phyloP scores from a whole-genome alignment of 257 asterid genomes.

The Solanum chiquidenum region DNA sequence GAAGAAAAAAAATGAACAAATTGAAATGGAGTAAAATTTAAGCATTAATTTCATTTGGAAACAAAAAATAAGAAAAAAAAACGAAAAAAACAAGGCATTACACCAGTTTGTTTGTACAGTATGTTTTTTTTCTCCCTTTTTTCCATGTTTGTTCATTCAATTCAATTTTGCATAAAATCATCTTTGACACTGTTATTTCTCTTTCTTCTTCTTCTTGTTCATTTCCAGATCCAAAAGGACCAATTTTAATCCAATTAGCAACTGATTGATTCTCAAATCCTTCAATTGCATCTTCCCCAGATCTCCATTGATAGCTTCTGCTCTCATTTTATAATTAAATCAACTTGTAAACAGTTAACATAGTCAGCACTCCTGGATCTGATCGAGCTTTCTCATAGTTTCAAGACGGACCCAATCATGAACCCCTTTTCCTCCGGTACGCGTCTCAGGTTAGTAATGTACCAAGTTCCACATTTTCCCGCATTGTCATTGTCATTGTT shows the following conservation, averaged over 20 bases:
- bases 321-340: neutral
- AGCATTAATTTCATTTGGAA: too few species aligned
- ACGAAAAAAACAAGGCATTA: neutral
- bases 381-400: constrained; percentile 53
- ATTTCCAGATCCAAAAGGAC: neutral
- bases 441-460: constrained; percentile 53
- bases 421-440: constrained; percentile 90
- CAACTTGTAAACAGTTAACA: neutral
- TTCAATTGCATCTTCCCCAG: neutral
- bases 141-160: neutral
- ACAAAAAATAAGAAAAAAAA: neutral
- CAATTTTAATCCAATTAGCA: neutral
- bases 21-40: neutral
- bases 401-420: constrained; percentile 53
- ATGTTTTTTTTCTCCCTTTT: neutral
- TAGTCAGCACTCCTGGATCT: constrained; percentile 46
- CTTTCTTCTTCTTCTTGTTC: neutral
- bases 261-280: neutral
- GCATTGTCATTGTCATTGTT: neutral
- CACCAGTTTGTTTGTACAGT: neutral
- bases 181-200: neutral
- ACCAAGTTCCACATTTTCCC: neutral
- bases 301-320: neutral
- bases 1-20: neutral
- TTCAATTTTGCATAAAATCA: neutral